Evolutionary conservation across 1,284 basidiomycete species (phyloP), one percentile per base, ranked within the genome.

Genomic region (Moesziomyces sp.): DNA sequence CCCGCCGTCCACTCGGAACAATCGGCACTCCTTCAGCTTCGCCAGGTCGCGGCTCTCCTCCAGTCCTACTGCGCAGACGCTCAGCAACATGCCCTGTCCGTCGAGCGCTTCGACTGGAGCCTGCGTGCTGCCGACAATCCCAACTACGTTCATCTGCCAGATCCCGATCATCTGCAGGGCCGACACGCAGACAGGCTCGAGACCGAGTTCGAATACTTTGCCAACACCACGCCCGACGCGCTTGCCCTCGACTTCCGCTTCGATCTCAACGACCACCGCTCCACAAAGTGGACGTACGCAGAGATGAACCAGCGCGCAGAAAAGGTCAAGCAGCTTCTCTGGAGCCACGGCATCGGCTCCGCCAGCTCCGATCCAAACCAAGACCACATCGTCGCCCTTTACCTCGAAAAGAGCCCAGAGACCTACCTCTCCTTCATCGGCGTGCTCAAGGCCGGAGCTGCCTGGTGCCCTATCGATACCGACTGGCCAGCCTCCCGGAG

Each of bases 381-480:
- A 8, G 79, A 79, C 48, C 60, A 76, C 43, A 74, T 82, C 19
- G 79, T 82, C 1, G 78, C 78, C 18, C 71, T 83, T 42, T 81
- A 76, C 56, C 57, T 83, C 48, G 68, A 75, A 51, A 83, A 83
- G 57, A 77, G 73, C 42, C 64, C 70, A 19, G 77, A 78, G 38
- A 81, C 79, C 23, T 83, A 80, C 45, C 67, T 81, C 19, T 62
- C 78, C 30, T 77, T 81, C 56, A 68, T 82, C 40, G 79, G 75
- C 42, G 74, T 78, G 9, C 68, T 80, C 67, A 79, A 84, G 56
- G 79, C 84, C 0, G 84, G 83, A 23, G 83, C 82, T 19, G 81
- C 84, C 0, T 85, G 84, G 83, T 85, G 84, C 52, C 84, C 84
- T 18, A 83, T 85, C 54, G 84, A 85, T 49, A 76, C 79, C 16